These are phyloP conservation scores for Scedosporium boydii DNA, from an alignment of 2,329 filamentous ascomycete species.

Conservation along the genomic window DNA sequence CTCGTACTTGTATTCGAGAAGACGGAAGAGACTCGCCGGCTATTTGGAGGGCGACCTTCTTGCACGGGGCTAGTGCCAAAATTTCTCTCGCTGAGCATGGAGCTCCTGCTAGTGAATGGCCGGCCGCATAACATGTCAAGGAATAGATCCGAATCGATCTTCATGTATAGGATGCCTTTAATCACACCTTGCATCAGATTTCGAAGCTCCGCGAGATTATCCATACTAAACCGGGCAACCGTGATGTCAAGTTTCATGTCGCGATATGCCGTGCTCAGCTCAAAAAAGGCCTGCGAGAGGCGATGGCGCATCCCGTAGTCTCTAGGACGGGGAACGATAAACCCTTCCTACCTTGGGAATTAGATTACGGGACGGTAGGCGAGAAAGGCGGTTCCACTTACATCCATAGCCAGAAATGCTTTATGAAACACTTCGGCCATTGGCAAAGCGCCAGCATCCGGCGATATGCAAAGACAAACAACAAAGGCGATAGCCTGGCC, in stretches of 20 bases:
- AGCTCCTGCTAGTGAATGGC: not conserved
- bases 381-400: conserved; percentile 13
- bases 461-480: conserved; percentile 37
- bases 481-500: conserved; percentile 43
- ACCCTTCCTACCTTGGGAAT: conserved; percentile 17
- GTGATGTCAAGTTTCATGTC: conserved; percentile 49
- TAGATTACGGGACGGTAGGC: not conserved
- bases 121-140: conserved; percentile 14
- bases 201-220: conserved; percentile 38
- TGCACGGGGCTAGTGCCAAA: not conserved
- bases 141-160: conserved; percentile 37
- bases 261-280: conserved; percentile 44
- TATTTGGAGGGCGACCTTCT: not conserved
- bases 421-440: conserved; percentile 37
- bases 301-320: conserved; percentile 26
- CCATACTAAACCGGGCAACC: conserved; percentile 39
- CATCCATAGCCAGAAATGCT: conserved; percentile 37
- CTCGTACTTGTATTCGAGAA: conserved; percentile 12
- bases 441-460: conserved; percentile 45
- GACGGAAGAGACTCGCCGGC: not conserved
- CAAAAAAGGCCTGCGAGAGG: conserved; percentile 42
- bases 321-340: conserved; percentile 20
- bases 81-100: not conserved
- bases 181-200: conserved; percentile 48
- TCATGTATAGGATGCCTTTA: conserved; percentile 41